Base-by-base conservation (phyloP, 2,329 filamentous ascomycete species). In the Neocucurbitaria cava region DNA sequence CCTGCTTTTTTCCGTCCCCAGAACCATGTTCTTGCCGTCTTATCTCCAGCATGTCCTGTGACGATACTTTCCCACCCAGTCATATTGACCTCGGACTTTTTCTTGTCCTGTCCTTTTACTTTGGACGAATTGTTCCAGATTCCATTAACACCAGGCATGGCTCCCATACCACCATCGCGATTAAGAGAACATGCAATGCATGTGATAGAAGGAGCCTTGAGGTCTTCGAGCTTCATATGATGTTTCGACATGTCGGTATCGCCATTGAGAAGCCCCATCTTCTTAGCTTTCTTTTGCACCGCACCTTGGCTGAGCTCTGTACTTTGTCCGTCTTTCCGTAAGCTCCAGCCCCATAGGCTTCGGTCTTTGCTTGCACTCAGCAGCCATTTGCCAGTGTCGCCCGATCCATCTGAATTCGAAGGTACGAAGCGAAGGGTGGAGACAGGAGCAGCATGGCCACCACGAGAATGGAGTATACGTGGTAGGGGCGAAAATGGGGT, bases 51-150 rank as follows among this genome's bases (percentile, higher is more conserved):
- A 72, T 99, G 96, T 9, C 92, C 94, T 3, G 95, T 99, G 2
- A 99, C 86, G 6, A 99, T 88, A 70, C 94, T 97, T 76, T 99
- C 96, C 95, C 95, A 99, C 1, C 95, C 95, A 2, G 93, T 96
- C 80, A 87, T 87, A 43, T 87, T 85, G 66, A 88, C 90, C 52
- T 87, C 81, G 63, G 92, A 88, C 2, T 89, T 87, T 74, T 92
- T 88, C 74, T 92, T 88, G 49, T 71, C 66, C n/a, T 77, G 70
- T 53, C 83, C 86, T 51, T 87, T 85, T 23, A 82, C 80, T 65
- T 86, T 86, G 1, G 69, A 74, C 2, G 85, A 84, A 73, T 93
- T 93, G 61, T 92, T 88, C 94, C 94, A 98, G 52, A 96, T 87
- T 3, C 87, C 83, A 42, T 89, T 89, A 49, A 88, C 89, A 39